Percentiles rank a stretch among this genome's conserved stretches.
Conservation (phyloP, 352 stramenopile genomes). For the Globisporangium viniferum region DNA sequence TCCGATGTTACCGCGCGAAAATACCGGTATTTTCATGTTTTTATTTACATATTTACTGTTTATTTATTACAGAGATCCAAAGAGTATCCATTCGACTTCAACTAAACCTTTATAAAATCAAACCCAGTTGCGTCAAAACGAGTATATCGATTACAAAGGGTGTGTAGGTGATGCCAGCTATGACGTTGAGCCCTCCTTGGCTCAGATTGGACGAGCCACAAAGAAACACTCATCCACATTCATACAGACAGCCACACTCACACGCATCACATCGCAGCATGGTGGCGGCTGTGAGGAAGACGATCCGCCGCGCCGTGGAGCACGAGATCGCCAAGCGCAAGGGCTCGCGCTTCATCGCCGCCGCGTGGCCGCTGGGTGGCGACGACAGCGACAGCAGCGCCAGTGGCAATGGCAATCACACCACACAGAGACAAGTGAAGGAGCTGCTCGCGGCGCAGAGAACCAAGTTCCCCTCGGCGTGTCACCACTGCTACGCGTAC, state of each 20-base stretch:
- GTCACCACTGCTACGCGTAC: slow-evolving; percentile 77
- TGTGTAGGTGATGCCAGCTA: neutral
- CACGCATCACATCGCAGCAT: neutral
- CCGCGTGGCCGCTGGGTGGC: slow-evolving; percentile 42
- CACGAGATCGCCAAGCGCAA: slow-evolving; percentile 81
- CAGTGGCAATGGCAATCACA: slow-evolving; percentile 1
- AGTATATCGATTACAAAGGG: neutral
- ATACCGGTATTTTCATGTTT: neutral
- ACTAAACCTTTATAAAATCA: neutral
- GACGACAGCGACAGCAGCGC: slow-evolving; percentile 1
- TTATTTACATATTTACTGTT: neutral
- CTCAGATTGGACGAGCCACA: slow-evolving; percentile 5
- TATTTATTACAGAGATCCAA: neutral
- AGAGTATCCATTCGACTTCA: neutral
- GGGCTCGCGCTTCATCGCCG: slow-evolving; percentile 77
- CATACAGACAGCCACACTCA: neutral
- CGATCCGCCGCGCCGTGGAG: slow-evolving; percentile 51
- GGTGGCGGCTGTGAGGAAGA: slow-evolving; percentile 19
- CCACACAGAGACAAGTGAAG: slow-evolving; percentile 37
- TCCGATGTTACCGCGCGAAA: neutral
- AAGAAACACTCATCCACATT: neutral
- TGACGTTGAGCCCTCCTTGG: slow-evolving; percentile 7
- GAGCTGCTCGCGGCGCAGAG: slow-evolving; percentile 43
- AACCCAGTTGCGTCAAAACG: no score
- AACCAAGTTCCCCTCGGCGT: slow-evolving; percentile 46